Evolutionary conservation across 768 basidiomycete species (phyloP).

Genomic region (Daedaleopsis sinensis): DNA sequence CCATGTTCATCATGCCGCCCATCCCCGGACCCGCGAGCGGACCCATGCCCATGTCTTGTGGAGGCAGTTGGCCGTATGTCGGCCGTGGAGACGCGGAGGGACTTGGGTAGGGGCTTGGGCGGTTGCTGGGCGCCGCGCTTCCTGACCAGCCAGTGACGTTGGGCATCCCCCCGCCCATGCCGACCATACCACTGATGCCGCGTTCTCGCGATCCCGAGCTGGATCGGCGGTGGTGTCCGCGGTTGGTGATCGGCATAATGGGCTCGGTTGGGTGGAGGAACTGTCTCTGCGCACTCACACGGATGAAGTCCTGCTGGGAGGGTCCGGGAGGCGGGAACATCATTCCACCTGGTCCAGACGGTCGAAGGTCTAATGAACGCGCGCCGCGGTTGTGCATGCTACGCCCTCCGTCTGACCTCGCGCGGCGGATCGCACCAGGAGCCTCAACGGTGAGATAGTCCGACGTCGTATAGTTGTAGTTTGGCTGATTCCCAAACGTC

Average conservation of each 20-base stretch:
- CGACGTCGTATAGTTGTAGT: slow-evolving; percentile 17
- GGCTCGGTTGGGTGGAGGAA: slow-evolving; percentile 46
- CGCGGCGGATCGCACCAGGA: slow-evolving; percentile 47
- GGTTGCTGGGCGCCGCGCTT: slow-evolving; percentile 29
- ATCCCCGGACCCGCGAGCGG: slow-evolving; percentile 4
- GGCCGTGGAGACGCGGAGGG: slow-evolving; percentile 67
- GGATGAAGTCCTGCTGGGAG: slow-evolving; percentile 46
- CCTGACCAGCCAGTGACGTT: slow-evolving; percentile 24
- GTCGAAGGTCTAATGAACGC: slow-evolving; percentile 64
- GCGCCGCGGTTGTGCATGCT: slow-evolving; percentile 49
- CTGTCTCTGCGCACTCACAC: slow-evolving; percentile 30
- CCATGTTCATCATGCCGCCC: slow-evolving; percentile 3
- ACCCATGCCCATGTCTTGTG: slow-evolving; percentile 14
- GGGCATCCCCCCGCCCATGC: slow-evolving; percentile 12
- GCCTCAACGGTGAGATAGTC: slow-evolving; percentile 40
- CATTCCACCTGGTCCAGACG: slow-evolving; percentile 20
- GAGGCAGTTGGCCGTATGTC: slow-evolving; percentile 50
- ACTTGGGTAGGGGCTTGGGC: slow-evolving; percentile 67
- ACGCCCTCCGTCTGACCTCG: slow-evolving; percentile 51
- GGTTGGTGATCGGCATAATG: slow-evolving; percentile 35
- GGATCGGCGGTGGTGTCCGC: slow-evolving; percentile 46
- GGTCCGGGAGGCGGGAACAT: slow-evolving; percentile 33
- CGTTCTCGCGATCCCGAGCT: slow-evolving; percentile 43
- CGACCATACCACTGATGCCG: slow-evolving; percentile 23
- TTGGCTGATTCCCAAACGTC: slow-evolving; percentile 23